Evolutionary conservation across 2,329 filamentous ascomycete species (phyloP).

Genomic region (Xylariaceae sp.): DNA sequence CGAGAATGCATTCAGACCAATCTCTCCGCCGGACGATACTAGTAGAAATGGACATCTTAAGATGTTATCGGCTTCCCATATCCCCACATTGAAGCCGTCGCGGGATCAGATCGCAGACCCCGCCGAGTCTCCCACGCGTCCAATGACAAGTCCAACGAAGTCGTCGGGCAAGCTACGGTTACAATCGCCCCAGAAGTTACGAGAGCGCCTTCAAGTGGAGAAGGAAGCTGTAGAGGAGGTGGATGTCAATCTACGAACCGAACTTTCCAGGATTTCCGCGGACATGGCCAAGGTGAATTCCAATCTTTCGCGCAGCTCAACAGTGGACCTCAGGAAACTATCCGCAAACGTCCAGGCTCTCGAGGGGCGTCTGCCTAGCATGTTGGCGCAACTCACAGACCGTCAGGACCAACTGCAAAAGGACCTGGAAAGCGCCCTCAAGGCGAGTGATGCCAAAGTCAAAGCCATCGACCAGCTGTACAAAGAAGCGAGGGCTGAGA

Average conservation of each 20-base stretch:
- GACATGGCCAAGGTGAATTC: conserved; percentile 64
- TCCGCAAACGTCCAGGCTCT: conserved; percentile 59
- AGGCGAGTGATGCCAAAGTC: conserved; percentile 71
- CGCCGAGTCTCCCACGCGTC: conserved; percentile 29
- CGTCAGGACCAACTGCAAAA: conserved; percentile 61
- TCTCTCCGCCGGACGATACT: conserved; percentile 17
- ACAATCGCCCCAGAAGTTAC: conserved; percentile 68
- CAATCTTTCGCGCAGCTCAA: conserved; percentile 35
- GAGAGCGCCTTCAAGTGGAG: conserved; percentile 80
- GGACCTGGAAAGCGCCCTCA: conserved; percentile 68
- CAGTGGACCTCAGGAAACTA: conserved; percentile 46
- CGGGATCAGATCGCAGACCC: conserved; percentile 31
- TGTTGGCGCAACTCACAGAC: conserved; percentile 55
- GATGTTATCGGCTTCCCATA: conserved; percentile 50
- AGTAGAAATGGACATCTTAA: conserved; percentile 41
- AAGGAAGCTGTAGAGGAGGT: conserved; percentile 68
- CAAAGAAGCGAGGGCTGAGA: conserved; percentile 82
- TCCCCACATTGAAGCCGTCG: conserved; percentile 49
- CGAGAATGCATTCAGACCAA: conserved; percentile 25
- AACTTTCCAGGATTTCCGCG: conserved; percentile 74
- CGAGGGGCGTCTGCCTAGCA: conserved; percentile 60
- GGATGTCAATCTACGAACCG: conserved; percentile 65
- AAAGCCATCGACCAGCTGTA: conserved; percentile 84
- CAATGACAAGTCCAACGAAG: conserved; percentile 39
- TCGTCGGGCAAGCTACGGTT: conserved; percentile 57